Evolutionary conservation across 805 yeast species (phyloP), one percentile per base, ranked within the genome.

Genomic region (Metschnikowia lochheadii): DNA sequence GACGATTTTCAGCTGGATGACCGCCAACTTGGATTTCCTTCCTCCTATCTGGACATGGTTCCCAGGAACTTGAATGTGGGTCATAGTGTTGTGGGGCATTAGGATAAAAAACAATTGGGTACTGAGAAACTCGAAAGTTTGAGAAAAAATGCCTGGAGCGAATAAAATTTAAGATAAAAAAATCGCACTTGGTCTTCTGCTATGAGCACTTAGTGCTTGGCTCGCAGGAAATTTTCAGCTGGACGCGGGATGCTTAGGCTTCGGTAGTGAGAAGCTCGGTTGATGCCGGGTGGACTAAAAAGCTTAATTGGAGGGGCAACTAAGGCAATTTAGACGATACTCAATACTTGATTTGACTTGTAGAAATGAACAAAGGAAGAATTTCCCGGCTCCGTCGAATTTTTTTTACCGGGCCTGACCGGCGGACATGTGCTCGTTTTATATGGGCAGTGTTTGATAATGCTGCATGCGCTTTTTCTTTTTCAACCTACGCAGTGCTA

Each of bases 21-120:
- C 89, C 0, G 99, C 99, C 56, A 94, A 75, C 59, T 80, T 77
- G 17, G 96, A 89, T 66, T 85, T 85, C 66, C 99, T 82, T 23
- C 98, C 96, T 34, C 98, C 99, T 29, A 94, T 85, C 50, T 72
- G 74, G 40, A 70, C 62, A 53, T 66, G 70, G 50, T 62, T 65
- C 51, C 58, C 58, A 50, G 66, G 65, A 52, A 62, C 57, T 43
- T 58, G 56, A 46, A 58, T 49, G 50, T 54, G 56, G 49, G 63
- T 51, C 63, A 60, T 59, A 49, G 56, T 54, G 56, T 49, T 51
- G 44, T 57, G 59, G 47, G 60, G 62, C 60, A 56, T 57, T 36
- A 32, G 52, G 53, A 38, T 46, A 38, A 43, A 50, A 46, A 37
- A 18, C 8, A 37, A 35, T 37, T 23, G 7, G 32, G 37, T 21